Evolutionary conservation across 2,329 filamentous ascomycete genomes (phyloP).

Genomic region (Ophiostoma ulmi): DNA sequence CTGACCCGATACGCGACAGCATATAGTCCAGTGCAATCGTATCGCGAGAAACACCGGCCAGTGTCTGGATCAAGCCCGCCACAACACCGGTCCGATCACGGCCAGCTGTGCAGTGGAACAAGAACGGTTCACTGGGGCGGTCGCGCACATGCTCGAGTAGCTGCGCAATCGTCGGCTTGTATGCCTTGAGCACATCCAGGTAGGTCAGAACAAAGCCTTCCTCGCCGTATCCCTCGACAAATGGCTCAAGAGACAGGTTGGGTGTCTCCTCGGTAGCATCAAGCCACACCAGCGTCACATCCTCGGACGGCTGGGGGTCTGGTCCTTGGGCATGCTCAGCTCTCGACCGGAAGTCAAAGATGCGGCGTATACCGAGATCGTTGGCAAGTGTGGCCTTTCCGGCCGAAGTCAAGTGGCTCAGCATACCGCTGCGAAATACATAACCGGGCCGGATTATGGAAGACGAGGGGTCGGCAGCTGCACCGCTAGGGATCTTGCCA

Average conservation of each 20-base stretch:
- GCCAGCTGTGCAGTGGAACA: constrained; percentile 55
- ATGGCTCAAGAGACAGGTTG: constrained; percentile 38
- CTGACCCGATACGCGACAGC: constrained; percentile 50
- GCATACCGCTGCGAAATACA: constrained; percentile 45
- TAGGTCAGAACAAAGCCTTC: constrained; percentile 45
- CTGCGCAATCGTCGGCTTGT: constrained; percentile 40
- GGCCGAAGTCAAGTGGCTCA: constrained; percentile 36
- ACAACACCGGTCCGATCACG: constrained; percentile 52
- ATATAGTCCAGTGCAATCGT: constrained; percentile 47
- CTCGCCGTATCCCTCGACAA: constrained; percentile 43
- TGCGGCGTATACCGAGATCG: constrained; percentile 38
- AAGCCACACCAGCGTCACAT: constrained; percentile 43
- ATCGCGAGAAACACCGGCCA: constrained; percentile 44
- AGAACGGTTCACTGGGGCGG: constrained; percentile 40
- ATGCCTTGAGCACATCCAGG: constrained; percentile 42
- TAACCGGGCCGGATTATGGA: constrained; percentile 40
- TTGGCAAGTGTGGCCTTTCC: constrained; percentile 37
- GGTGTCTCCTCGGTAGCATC: constrained; percentile 37
- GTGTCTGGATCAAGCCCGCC: constrained; percentile 45
- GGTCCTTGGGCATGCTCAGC: constrained; percentile 41
- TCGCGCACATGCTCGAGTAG: constrained; percentile 48
- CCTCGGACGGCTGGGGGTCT: constrained; percentile 41
- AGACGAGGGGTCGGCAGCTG: neutral
- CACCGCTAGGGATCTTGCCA: constrained; percentile 37
- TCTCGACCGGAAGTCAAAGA: constrained; percentile 50